Evolutionary conservation across 2,329 filamentous ascomycete species (phyloP).

Genomic region (Blastomyces percursus): DNA sequence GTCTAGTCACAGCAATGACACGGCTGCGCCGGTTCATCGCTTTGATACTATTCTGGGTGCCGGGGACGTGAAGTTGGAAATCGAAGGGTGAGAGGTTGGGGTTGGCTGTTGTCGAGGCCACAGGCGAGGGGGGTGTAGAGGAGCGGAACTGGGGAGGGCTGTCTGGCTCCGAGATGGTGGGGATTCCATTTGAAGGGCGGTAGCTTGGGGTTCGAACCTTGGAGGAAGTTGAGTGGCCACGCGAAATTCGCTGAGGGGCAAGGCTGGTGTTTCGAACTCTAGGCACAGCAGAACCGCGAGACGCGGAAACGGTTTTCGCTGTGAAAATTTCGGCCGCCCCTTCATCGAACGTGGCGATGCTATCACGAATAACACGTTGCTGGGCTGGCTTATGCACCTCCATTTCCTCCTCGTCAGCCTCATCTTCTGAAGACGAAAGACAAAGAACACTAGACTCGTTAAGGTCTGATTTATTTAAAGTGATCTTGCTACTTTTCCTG

Average conservation of each 20-base stretch:
- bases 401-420: slow-evolving; percentile 24
- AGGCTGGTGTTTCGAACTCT: slow-evolving; percentile 14
- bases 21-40: slow-evolving; percentile 32
- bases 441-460: slow-evolving; percentile 37
- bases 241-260: slow-evolving; percentile 1
- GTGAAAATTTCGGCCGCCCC: slow-evolving; percentile 35
- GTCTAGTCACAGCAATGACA: slow-evolving; percentile 43
- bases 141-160: slow-evolving; percentile 9
- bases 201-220: slow-evolving; percentile 20
- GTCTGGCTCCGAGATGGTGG: slow-evolving; percentile 26
- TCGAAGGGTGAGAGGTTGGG: slow-evolving; percentile 12
- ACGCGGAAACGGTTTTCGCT: slow-evolving; percentile 29
- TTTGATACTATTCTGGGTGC: slow-evolving; percentile 14
- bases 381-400: slow-evolving; percentile 11
- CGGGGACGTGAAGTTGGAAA: slow-evolving; percentile 3
- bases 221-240: slow-evolving; percentile 22
- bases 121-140: not conserved
- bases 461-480: slow-evolving; percentile 31
- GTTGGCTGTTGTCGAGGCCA: not conserved
- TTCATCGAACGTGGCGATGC: slow-evolving; percentile 31
- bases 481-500: slow-evolving; percentile 31
- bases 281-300: slow-evolving; percentile 19
- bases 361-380: slow-evolving; percentile 24
- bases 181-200: slow-evolving; percentile 24
- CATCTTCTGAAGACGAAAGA: slow-evolving; percentile 41